A percentile compares a stretch with the other conserved stretches of the same genome.
Conservation (phyloP, 2,329 filamentous ascomycete species). For the Colletotrichum sansevieriae region DNA sequence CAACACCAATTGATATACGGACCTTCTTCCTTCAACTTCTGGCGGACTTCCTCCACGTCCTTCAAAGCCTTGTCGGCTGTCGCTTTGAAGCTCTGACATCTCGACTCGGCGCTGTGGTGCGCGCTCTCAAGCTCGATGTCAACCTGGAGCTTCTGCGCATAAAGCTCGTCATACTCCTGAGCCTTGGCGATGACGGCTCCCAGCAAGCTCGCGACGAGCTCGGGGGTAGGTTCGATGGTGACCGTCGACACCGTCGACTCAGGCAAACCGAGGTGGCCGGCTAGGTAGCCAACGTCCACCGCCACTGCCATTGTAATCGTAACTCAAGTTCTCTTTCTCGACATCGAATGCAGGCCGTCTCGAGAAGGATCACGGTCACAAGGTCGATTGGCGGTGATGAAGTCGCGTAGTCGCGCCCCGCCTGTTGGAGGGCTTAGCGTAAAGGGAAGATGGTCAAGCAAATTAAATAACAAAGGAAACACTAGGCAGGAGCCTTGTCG, state of each 20-base stretch:
- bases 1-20: constrained; percentile 45
- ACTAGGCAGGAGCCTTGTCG: not conserved
- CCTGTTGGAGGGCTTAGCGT: constrained; percentile 2
- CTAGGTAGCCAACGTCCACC: constrained; percentile 80
- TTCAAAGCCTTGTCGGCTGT: constrained; percentile 86
- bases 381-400: not conserved
- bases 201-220: constrained; percentile 82
- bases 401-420: constrained; percentile 27
- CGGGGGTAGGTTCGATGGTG: constrained; percentile 78
- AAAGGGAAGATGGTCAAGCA: not conserved
- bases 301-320: constrained; percentile 56
- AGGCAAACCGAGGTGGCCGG: constrained; percentile 77
- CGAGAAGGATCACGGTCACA: not conserved
- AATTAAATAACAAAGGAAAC: constrained; percentile 14
- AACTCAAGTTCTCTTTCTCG: constrained; percentile 19
- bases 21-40: constrained; percentile 88
- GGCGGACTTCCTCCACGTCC: constrained; percentile 84
- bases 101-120: constrained; percentile 84
- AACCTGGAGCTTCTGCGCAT: constrained; percentile 87
- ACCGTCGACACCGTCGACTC: constrained; percentile 72
- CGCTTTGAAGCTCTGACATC: constrained; percentile 83
- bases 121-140: constrained; percentile 96
- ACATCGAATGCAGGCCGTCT: constrained; percentile 23
- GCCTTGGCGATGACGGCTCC: constrained; percentile 82
- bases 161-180: constrained; percentile 84